Evolutionary conservation across 2,329 filamentous ascomycete species (phyloP).

Genomic region (Ophidiomyces ophidiicola): DNA sequence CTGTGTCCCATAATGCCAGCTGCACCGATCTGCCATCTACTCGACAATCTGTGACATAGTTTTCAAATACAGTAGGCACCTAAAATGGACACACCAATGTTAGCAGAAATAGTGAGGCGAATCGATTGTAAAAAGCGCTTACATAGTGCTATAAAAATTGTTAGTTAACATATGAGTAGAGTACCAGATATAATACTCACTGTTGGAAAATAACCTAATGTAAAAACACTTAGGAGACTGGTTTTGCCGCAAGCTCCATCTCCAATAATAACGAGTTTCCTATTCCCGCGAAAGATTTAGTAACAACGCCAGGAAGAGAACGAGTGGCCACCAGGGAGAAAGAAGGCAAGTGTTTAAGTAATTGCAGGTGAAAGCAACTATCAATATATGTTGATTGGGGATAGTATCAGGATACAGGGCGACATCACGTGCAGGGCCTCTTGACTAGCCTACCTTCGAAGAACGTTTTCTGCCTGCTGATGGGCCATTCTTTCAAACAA

Average conservation of each 20-base stretch:
- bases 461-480: slow-evolving; percentile 32
- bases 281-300: slow-evolving; percentile 28
- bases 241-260: slow-evolving; percentile 98
- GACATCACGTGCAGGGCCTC: not conserved
- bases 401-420: not conserved
- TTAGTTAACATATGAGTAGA: not conserved
- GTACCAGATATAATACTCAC: slow-evolving; percentile 45
- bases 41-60: slow-evolving; percentile 97
- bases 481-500: slow-evolving; percentile 25
- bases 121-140: slow-evolving; percentile 18
- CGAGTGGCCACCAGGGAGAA: not conserved
- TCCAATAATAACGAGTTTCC: slow-evolving; percentile 93
- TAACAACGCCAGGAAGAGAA: not conserved
- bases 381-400: too few relatives aligned
- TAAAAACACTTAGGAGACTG: slow-evolving; percentile 93
- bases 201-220: slow-evolving; percentile 91
- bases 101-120: slow-evolving; percentile 9
- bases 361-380: not conserved
- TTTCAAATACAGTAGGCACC: slow-evolving; percentile 97
- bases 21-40: slow-evolving; percentile 99
- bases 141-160: slow-evolving; percentile 33
- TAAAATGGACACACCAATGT: slow-evolving; percentile 26
- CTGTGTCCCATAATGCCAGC: slow-evolving; percentile 97
- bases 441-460: slow-evolving; percentile 22
- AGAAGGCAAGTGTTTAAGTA: not conserved